phyloP scores from a whole-genome alignment of 2,329 filamentous ascomycete genomes.

The Geosmithia flava region DNA sequence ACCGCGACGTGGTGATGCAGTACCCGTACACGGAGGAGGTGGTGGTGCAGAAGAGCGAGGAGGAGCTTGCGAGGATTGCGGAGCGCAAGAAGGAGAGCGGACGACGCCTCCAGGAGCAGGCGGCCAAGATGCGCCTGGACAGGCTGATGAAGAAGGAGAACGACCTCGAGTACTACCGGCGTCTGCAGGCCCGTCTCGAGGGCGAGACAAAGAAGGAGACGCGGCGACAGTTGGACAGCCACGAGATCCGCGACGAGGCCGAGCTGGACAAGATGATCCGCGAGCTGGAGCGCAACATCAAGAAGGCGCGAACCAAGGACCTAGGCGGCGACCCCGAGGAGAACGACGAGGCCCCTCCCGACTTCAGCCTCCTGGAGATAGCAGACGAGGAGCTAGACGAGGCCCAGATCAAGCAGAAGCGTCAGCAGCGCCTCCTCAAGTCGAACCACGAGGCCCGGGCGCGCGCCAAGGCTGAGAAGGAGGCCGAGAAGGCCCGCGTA shows the following conservation, averaged over 20 bases:
- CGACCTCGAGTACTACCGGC: conserved; percentile 86
- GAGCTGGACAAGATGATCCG: conserved; percentile 75
- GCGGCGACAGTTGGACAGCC: conserved; percentile 71
- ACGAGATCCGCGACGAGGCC: conserved; percentile 84
- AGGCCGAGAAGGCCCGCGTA: conserved; percentile 73
- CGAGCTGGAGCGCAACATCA: conserved; percentile 83
- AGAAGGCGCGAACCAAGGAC: conserved; percentile 85
- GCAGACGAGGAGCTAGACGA: conserved; percentile 92
- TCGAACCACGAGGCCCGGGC: conserved; percentile 87
- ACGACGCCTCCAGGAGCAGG: conserved; percentile 82
- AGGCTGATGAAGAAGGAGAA: conserved; percentile 93
- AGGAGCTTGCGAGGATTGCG: conserved; percentile 79
- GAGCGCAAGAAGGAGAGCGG: conserved; percentile 95
- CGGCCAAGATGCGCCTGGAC: conserved; percentile 92
- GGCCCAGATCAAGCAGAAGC: conserved; percentile 79
- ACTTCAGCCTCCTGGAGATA: conserved; percentile 78
- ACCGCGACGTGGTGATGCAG: conserved; percentile 79
- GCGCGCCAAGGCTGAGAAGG: conserved; percentile 92
- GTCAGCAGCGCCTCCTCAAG: conserved; percentile 84
- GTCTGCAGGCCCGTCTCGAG: conserved; percentile 59
- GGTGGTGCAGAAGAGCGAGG: conserved; percentile 81
- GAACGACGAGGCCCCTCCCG: conserved; percentile 64
- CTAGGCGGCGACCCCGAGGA: conserved; percentile 72
- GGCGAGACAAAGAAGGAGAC: conserved; percentile 85
- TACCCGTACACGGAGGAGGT: conserved; percentile 91